Conservation (phyloP, 2,329 filamentous ascomycete species). For the Purpureocillium takamizusanense region DNA sequence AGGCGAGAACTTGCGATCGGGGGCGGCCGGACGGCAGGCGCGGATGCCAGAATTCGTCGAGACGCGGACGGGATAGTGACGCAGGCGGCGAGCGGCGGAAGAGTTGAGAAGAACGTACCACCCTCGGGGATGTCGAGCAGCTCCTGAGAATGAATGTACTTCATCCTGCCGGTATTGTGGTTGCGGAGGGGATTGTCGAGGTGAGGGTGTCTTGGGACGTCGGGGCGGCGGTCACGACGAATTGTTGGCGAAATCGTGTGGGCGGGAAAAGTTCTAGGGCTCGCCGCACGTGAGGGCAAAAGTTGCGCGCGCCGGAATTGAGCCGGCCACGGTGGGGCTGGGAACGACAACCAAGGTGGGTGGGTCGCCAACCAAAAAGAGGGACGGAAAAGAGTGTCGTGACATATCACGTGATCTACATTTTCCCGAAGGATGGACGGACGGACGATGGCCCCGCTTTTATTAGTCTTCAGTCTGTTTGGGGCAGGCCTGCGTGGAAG, state of each 20-base stretch:
- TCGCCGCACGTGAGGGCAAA: slow-evolving; percentile 28
- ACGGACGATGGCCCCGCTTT: too few species aligned
- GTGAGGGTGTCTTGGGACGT: slow-evolving; percentile 30
- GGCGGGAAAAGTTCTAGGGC: slow-evolving; percentile 37
- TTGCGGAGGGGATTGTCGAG: slow-evolving; percentile 26
- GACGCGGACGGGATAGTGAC: background rate
- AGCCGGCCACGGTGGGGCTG: slow-evolving; percentile 7
- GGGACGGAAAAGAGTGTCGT: slow-evolving; percentile 2
- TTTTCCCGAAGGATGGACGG: too few species aligned
- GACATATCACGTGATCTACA: slow-evolving; percentile 8
- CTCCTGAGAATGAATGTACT: slow-evolving; percentile 99
- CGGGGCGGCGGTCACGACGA: slow-evolving; percentile 25
- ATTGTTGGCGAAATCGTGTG: slow-evolving; percentile 31
- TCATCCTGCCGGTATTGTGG: slow-evolving; percentile 73
- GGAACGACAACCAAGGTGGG: background rate
- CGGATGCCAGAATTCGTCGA: too few species aligned
- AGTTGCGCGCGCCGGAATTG: slow-evolving; percentile 14
- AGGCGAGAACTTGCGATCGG: slow-evolving; percentile 1
- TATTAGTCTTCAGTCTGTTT: too few species aligned
- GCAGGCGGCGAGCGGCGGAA: slow-evolving; percentile 2
- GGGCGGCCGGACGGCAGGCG: background rate
- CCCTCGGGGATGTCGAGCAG: slow-evolving; percentile 90
- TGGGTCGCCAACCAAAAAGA: too few species aligned
- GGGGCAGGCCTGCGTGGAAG: too few species aligned
- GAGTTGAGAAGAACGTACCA: slow-evolving; percentile 62